Base-by-base conservation (phyloP, 2,329 filamentous ascomycete genomes). In the Exophiala mesophila region DNA sequence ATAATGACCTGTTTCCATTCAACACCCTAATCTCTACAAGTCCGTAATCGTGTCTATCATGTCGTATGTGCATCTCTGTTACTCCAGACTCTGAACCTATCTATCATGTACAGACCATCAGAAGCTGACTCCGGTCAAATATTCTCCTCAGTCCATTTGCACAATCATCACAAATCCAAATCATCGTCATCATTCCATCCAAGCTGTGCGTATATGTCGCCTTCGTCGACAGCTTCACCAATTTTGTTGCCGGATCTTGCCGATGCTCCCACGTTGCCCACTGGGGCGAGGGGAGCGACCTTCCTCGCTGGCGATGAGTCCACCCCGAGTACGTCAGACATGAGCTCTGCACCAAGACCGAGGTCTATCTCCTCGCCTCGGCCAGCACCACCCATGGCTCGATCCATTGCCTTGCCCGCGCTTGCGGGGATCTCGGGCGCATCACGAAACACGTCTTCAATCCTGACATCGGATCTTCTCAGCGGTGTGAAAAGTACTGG, bases 181-280 rank as follows among this genome's bases (percentile, higher is more conserved):
- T 67, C 63, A 43, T 66, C 55, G 47, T 62, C 56, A 39, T 62
- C 63, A 47, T 68, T 62, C 68, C 68, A 71, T 38, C 68, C 68
- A 36, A 71, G 46, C 33, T 62, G 57, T 44, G 63, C 63, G 42
- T 70, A 70, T 31, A 70, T 65, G 6, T 66, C 63, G 5, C 32
- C 41, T 4, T 44, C 44, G n/a, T 39, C 44, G 5, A 5, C 24
- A n/a, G 18, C 44, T 13, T 33, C 39, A 21, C 32, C 34, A 21
- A 28, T 23, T 23, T 24, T 40, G n/a, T 26, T 30, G n/a, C n/a
- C n/a, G n/a, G n/a, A n/a, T n/a, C n/a, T n/a, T 23, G 24, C n/a
- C 21, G 9, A 16, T 13, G n/a, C 34, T 9, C 17, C 9, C 13
- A 26, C 12, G n/a, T n/a, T 20, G 16, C 19, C 31, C 13, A 23